Percentiles rank a stretch among this genome's conserved stretches.
Conservation (phyloP, 768 basidiomycete genomes). For the Suillus lakei region DNA sequence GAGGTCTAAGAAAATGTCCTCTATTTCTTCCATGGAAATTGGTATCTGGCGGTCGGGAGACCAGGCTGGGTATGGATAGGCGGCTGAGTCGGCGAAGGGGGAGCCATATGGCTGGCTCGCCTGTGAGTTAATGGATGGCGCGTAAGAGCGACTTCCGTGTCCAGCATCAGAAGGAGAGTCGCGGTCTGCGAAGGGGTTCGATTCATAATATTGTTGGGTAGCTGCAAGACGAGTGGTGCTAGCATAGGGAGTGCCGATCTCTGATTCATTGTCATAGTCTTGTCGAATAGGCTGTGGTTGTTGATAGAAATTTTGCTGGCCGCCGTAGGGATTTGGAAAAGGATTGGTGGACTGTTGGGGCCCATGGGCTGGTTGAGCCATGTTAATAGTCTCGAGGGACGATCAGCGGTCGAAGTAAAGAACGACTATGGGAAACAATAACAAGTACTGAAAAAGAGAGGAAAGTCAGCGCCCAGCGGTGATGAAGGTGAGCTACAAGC, state of each 20-base stretch:
- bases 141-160: constrained; percentile 48
- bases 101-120: constrained; percentile 60
- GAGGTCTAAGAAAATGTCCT: constrained; percentile 97
- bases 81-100: constrained; percentile 60
- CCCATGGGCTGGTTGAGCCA: constrained; percentile 48
- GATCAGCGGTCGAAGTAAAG: constrained; percentile 16
- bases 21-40: constrained; percentile 97
- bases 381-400: constrained; percentile 20
- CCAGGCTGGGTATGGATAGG: constrained; percentile 95
- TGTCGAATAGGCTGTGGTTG: constrained; percentile 39
- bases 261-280: constrained; percentile 53
- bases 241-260: constrained; percentile 59
- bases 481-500: constrained; percentile 24
- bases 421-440: constrained; percentile 24
- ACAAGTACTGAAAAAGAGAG: constrained; percentile 8
- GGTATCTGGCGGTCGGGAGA: constrained; percentile 91
- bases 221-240: constrained; percentile 61
- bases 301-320: constrained; percentile 21
- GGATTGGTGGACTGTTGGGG: constrained; percentile 33
- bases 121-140: constrained; percentile 65
- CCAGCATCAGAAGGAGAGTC: constrained; percentile 36
- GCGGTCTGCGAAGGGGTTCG: constrained; percentile 20
- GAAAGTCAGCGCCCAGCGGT: constrained; percentile 33
- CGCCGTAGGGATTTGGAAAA: constrained; percentile 28
- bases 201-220: constrained; percentile 41